Evolutionary conservation across 768 basidiomycete species (phyloP).

Genomic region (Cystobasidium tubakii): DNA sequence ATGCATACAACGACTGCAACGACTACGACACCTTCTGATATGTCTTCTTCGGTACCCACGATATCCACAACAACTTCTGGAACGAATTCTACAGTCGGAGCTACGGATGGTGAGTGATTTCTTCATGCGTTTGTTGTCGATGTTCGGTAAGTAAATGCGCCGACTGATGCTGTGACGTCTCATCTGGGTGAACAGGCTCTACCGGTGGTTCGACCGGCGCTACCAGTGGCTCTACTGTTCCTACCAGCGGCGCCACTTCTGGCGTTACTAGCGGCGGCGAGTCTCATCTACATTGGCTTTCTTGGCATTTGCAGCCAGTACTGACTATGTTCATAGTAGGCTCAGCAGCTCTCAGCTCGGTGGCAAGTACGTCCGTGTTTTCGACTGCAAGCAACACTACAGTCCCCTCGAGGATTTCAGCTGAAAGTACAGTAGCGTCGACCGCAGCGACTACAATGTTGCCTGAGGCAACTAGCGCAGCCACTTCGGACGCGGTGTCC

Average conservation of each 20-base stretch:
- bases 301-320: not conserved
- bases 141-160: no score
- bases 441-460: not conserved
- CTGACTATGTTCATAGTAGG: not conserved
- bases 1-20: not conserved
- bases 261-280: not conserved
- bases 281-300: not conserved
- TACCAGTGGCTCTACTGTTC: not conserved
- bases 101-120: not conserved
- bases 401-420: not conserved
- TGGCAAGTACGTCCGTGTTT: not conserved
- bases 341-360: not conserved
- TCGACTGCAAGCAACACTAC: not conserved
- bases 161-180: not conserved
- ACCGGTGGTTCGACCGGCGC: not conserved
- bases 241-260: not conserved
- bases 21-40: not conserved
- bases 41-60: constrained; percentile 2
- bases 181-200: not conserved
- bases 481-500: not conserved
- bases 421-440: not conserved
- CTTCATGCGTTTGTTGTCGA: not conserved
- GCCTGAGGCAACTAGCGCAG: not conserved
- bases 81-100: not conserved
- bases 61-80: constrained; percentile 16